Conservation (phyloP, 495 filamentous ascomycete species). For the Podospora anserina region DNA sequence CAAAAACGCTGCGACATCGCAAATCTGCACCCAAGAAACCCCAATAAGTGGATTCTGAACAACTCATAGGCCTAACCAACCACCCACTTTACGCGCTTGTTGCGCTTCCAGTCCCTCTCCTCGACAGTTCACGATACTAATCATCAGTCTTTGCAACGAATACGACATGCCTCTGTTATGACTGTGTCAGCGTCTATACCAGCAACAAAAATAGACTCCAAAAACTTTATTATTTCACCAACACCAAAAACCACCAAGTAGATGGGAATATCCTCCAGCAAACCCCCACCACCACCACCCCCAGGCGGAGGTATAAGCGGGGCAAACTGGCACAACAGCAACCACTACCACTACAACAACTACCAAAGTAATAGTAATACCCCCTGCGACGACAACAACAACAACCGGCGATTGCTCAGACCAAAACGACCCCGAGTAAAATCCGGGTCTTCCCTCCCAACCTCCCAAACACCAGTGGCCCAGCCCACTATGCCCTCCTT, state of each 20-base stretch:
- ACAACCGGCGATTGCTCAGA: background rate
- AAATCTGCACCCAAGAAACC: background rate
- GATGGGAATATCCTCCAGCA: constrained; percentile 26
- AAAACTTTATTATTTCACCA: background rate
- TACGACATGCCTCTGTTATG: constrained; percentile 17
- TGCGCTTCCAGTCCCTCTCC: background rate
- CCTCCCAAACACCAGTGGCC: background rate
- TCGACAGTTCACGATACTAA: background rate
- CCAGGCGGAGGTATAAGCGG: background rate
- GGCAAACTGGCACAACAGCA: constrained; percentile 1
- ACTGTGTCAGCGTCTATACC: background rate
- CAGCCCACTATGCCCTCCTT: constrained; percentile 48
- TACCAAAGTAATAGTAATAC: constrained; percentile 1
- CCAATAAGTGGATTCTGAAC: background rate
- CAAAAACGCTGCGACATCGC: background rate
- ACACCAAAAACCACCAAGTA: background rate
- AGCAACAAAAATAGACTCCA: background rate
- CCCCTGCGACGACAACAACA: background rate
- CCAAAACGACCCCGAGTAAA: background rate
- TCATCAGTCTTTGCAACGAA: background rate
- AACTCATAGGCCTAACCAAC: constrained; percentile 1
- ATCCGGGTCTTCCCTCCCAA: background rate
- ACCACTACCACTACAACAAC: constrained; percentile 5
- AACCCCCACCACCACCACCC: constrained; percentile 15
- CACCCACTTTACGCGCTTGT: constrained; percentile 2